Percentiles rank a stretch among this genome's conserved stretches.
Conservation (phyloP, 495 filamentous ascomycete species). For the Penicillium paxilli region DNA sequence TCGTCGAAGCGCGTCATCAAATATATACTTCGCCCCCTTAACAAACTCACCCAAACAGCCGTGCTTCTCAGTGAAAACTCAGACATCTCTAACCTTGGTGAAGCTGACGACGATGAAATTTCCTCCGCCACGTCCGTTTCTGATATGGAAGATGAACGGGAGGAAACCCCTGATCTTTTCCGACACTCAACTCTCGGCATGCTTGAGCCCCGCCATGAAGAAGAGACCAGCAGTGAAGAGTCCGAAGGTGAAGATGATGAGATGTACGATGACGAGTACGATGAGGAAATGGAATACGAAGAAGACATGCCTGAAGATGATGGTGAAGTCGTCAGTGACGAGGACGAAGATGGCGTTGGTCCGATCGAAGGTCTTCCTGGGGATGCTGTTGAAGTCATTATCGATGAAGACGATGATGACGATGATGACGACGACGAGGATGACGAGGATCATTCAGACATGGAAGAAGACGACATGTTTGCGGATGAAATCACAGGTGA, state of each 20-base stretch:
- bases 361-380: conserved; percentile 83
- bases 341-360: conserved; percentile 85
- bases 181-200: conserved; percentile 94
- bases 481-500: conserved; percentile 59
- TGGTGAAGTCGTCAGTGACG: conserved; percentile 84
- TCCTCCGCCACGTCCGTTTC: conserved; percentile 87
- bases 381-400: conserved; percentile 81
- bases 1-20: conserved; percentile 91
- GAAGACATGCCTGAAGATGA: conserved; percentile 75
- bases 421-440: conserved; percentile 69
- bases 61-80: conserved; percentile 76
- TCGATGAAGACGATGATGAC: conserved; percentile 68
- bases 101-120: conserved; percentile 83
- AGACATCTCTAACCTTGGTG: conserved; percentile 67
- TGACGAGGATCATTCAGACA: conserved; percentile 56
- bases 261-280: conserved; percentile 83
- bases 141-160: conserved; percentile 81
- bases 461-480: conserved; percentile 56
- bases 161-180: conserved; percentile 97
- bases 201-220: conserved; percentile 80
- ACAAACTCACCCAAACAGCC: conserved; percentile 83
- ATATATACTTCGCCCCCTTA: conserved; percentile 88
- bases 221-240: conserved; percentile 64
- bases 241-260: conserved; percentile 77
- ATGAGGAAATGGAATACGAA: conserved; percentile 88